phyloP scores from a whole-genome alignment of 2,329 filamentous ascomycete genomes.

The Calonectria fujianensis region DNA sequence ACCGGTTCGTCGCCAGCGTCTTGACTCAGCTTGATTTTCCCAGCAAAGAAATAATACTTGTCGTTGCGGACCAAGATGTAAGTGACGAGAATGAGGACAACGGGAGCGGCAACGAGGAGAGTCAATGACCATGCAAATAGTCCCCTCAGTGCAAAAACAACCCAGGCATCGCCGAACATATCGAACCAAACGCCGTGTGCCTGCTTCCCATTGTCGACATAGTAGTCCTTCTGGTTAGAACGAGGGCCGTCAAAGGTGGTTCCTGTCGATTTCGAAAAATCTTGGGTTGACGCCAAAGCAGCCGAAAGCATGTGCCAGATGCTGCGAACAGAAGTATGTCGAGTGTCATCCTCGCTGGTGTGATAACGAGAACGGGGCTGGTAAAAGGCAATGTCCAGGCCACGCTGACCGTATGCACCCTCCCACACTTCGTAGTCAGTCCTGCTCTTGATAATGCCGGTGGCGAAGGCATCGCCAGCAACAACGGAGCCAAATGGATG shows the following conservation, averaged over 20 bases:
- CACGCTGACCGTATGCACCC: slow-evolving; percentile 85
- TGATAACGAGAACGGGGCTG: slow-evolving; percentile 91
- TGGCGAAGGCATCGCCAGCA: slow-evolving; percentile 88
- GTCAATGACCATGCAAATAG: slow-evolving; percentile 93
- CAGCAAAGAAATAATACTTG: slow-evolving; percentile 92
- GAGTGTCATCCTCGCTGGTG: slow-evolving; percentile 89
- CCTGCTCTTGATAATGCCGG: slow-evolving; percentile 85
- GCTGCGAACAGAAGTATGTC: slow-evolving; percentile 81
- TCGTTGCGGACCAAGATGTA: slow-evolving; percentile 81
- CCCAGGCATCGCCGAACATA: slow-evolving; percentile 86
- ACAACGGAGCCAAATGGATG: slow-evolving; percentile 91
- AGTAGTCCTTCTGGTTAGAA: slow-evolving; percentile 73
- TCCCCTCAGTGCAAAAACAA: slow-evolving; percentile 85
- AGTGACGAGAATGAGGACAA: slow-evolving; percentile 82
- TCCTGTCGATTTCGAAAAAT: slow-evolving; percentile 81
- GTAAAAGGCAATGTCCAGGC: slow-evolving; percentile 94
- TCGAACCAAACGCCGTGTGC: slow-evolving; percentile 94
- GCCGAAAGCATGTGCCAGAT: slow-evolving; percentile 98
- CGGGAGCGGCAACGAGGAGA: slow-evolving; percentile 85
- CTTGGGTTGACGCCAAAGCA: slow-evolving; percentile 83
- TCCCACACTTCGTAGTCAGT: slow-evolving; percentile 94
- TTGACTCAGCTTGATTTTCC: slow-evolving; percentile 71
- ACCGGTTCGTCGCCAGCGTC: slow-evolving; percentile 78
- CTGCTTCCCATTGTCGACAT: slow-evolving; percentile 78
- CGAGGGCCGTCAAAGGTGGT: slow-evolving; percentile 78